phyloP scores from a whole-genome alignment of 2,329 filamentous ascomycete species.

The Talaromyces sp. region DNA sequence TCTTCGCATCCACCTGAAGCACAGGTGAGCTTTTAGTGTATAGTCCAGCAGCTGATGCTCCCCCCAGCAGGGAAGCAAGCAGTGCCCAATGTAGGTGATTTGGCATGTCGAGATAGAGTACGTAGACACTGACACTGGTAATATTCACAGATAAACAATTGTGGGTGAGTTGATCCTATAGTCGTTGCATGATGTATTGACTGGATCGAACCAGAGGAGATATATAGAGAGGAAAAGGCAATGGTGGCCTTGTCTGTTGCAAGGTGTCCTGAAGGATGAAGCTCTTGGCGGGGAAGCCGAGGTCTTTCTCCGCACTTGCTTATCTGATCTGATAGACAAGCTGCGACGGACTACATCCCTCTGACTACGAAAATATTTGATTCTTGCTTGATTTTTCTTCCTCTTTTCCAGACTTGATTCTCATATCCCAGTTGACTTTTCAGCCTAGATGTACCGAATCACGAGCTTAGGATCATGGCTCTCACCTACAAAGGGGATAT shows the following conservation, averaged over 20 bases:
- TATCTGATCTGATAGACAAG: neutral
- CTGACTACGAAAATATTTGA: neutral
- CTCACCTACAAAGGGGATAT: conserved; percentile 19
- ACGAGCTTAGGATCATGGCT: conserved; percentile 9
- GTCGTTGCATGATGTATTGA: neutral
- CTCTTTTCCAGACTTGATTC: neutral
- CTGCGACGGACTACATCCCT: neutral
- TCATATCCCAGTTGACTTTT: neutral
- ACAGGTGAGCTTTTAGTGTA: conserved; percentile 87
- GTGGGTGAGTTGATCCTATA: neutral
- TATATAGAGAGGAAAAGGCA: neutral
- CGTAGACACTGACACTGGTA: conserved; percentile 4
- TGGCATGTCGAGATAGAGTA: conserved; percentile 27
- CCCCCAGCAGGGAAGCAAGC: conserved; percentile 59
- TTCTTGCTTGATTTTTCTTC: neutral
- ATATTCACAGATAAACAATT: neutral
- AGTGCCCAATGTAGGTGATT: conserved; percentile 44
- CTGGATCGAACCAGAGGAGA: neutral
- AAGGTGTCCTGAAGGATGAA: conserved; percentile 36
- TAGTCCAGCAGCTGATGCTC: conserved; percentile 63
- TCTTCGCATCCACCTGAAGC: conserved; percentile 71
- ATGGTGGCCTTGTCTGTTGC: conserved; percentile 11
- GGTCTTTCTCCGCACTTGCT: conserved; percentile 10
- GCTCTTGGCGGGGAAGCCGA: conserved; percentile 13
- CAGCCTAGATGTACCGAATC: conserved; percentile 9